Base-by-base conservation (phyloP, 306 rosid species). In the Prunus armeniaca region DNA sequence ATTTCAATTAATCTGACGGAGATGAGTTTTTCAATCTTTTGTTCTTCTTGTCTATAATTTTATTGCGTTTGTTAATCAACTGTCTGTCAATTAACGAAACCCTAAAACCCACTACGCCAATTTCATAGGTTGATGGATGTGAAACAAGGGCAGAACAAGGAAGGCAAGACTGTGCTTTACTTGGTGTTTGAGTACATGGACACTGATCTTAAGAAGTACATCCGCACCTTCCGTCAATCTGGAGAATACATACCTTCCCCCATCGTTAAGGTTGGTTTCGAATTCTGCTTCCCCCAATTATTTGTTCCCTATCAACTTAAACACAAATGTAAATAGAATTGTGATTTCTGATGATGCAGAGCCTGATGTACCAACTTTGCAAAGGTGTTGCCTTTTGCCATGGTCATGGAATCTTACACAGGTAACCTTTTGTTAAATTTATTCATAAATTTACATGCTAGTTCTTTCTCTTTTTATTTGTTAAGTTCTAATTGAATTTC, bases 381-480 rank as follows among this genome's bases (percentile, higher is more conserved):
- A 92, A 92, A 82, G 97, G 99, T 11, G 97, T 95, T 75, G 97
- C 99, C 69, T 90, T 95, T 83, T 95, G 97, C 82, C 99, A 95
- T 28, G 97, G 97, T 28, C 99, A 95, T 79, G 99, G 97, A 49
- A 90, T 95, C 83, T 82, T 92, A 70, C 99, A 95, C 79, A 92
- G 96, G 97, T 88, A 43, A 45, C n/a, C 22, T 30, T 41, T 34
- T 0, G 2, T 67, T 32, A 13, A 28, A 47, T 12, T 62, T 7
- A 27, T 5, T 15, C 27, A 5, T 17, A 27, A 60, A 60, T 3
- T 12, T 18, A 28, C 20, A 6, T 28, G 34, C 32, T 28, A 41
- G 1, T 61, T 13, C 41, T 61, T 17, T 18, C 47, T 65, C 28
- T 6, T 73, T 61, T 38, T 34, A 6, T 12, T 32, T 18, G 3